Percentiles rank a stretch among this genome's conserved stretches.
phyloP scores from a whole-genome alignment of 225 moss, liverwort and hornwort genomes.

The Pleurozium schreberi region DNA sequence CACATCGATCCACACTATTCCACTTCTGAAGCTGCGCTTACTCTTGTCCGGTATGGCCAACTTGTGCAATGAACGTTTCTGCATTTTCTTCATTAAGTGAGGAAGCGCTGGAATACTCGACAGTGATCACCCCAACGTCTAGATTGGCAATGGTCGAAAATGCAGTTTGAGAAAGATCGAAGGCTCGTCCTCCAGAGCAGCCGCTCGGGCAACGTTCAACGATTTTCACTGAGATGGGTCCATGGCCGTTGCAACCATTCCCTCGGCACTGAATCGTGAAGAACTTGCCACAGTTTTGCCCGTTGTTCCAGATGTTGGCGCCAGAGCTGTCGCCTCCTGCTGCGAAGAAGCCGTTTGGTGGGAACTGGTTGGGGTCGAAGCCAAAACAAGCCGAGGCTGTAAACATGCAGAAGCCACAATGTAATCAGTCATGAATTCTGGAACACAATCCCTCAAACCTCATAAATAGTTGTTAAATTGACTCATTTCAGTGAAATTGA shows the following conservation, averaged over 20 bases:
- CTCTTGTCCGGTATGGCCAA: neutral
- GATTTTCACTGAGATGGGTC: neutral
- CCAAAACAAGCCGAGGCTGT: neutral
- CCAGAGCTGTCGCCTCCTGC: slow-evolving; percentile 20
- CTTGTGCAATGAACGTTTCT: neutral
- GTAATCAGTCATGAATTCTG: neutral
- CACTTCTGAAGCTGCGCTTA: neutral
- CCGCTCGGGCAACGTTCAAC: slow-evolving; percentile 23
- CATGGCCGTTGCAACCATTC: slow-evolving; percentile 9
- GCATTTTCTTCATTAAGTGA: neutral
- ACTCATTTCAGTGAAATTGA: neutral
- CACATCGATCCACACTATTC: neutral
- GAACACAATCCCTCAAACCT: neutral
- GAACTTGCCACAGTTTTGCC: neutral
- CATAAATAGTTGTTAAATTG: neutral
- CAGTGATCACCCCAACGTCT: neutral
- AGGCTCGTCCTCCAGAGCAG: slow-evolving; percentile 11
- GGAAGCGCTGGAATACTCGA: neutral
- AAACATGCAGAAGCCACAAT: neutral
- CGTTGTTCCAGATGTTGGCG: slow-evolving; percentile 21
- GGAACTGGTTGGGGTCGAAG: neutral
- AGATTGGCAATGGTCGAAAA: neutral
- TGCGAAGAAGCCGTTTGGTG: neutral
- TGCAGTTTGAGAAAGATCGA: slow-evolving; percentile 17
- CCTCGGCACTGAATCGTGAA: slow-evolving; percentile 9